Conservation (phyloP, 164 flowering plant genomes). For the Vitis amurensis region DNA sequence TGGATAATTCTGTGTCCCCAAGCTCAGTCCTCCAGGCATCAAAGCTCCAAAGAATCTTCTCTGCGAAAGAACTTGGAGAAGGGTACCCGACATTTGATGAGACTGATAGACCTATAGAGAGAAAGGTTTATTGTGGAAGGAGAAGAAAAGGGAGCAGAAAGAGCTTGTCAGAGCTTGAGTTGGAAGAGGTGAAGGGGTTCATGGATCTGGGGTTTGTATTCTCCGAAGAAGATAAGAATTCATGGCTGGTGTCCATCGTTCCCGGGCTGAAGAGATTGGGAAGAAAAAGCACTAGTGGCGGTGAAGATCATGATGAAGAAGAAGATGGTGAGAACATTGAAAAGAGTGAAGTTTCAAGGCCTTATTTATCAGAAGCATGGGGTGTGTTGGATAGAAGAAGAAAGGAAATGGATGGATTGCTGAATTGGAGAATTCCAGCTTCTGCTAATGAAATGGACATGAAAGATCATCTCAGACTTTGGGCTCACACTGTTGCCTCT, state of each 20-base stretch:
- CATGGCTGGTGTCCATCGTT: conserved; percentile 25
- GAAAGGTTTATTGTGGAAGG: not conserved
- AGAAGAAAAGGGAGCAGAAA: conserved; percentile 12
- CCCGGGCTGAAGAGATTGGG: conserved; percentile 31
- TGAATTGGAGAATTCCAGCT: conserved; percentile 28
- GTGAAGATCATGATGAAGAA: not conserved
- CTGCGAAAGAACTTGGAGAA: conserved; percentile 21
- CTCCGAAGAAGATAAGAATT: conserved; percentile 30
- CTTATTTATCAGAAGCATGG: conserved; percentile 40
- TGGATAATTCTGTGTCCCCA: conserved; percentile 20
- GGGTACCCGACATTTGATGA: not conserved
- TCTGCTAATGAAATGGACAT: conserved; percentile 20
- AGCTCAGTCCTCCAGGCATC: conserved; percentile 20
- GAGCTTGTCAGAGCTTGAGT: conserved; percentile 38
- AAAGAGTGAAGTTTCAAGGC: conserved; percentile 23
- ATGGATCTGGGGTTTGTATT: conserved; percentile 44
- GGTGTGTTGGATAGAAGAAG: conserved; percentile 6
- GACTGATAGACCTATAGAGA: no score
- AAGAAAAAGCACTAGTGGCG: not conserved
- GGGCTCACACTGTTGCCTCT: conserved; percentile 46
- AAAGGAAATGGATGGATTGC: conserved; percentile 1
- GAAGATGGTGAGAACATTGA: not conserved
- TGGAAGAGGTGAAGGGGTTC: conserved; percentile 40
- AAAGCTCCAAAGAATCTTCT: conserved; percentile 26
- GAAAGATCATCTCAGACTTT: conserved; percentile 29